Evolutionary conservation across 352 stramenopile species (phyloP).

Genomic region (Paralagenidium karlingii): DNA sequence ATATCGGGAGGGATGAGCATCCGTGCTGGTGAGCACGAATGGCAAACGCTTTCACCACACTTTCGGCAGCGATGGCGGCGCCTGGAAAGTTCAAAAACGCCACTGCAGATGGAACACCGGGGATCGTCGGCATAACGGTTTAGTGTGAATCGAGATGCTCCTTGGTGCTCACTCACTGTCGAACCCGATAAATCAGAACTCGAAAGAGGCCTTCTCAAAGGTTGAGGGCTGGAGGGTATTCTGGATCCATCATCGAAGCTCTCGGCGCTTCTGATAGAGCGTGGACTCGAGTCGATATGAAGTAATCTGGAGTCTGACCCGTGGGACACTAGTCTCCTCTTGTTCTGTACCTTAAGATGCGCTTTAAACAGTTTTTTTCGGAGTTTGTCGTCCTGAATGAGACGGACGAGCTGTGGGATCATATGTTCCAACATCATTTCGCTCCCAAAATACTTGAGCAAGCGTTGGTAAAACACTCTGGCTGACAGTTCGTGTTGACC

Average conservation of each 20-base stretch:
- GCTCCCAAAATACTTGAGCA: constrained; percentile 51
- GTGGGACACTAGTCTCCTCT: too few relatives aligned
- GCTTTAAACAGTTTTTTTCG: constrained; percentile 56
- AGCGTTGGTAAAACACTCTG: constrained; percentile 39
- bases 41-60: constrained; percentile 53
- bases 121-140: constrained; percentile 39
- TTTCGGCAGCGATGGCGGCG: constrained; percentile 62
- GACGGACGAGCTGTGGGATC: constrained; percentile 56
- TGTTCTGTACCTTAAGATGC: constrained; percentile 19
- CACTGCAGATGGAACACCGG: constrained; percentile 65
- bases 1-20: constrained; percentile 73
- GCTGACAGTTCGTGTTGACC: constrained; percentile 49
- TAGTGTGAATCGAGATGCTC: constrained; percentile 11
- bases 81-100: constrained; percentile 65
- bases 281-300: too few relatives aligned
- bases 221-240: too few relatives aligned
- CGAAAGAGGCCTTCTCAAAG: too few relatives aligned
- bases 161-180: too few relatives aligned
- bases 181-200: too few relatives aligned
- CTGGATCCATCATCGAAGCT: too few relatives aligned
- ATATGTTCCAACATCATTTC: constrained; percentile 70
- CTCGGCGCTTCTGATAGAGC: too few relatives aligned
- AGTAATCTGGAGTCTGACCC: too few relatives aligned
- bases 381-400: constrained; percentile 70
- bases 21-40: constrained; percentile 45